Evolutionary conservation across 1,139 yeast species (phyloP).

Genomic region (Wickerhamomyces sp.): DNA sequence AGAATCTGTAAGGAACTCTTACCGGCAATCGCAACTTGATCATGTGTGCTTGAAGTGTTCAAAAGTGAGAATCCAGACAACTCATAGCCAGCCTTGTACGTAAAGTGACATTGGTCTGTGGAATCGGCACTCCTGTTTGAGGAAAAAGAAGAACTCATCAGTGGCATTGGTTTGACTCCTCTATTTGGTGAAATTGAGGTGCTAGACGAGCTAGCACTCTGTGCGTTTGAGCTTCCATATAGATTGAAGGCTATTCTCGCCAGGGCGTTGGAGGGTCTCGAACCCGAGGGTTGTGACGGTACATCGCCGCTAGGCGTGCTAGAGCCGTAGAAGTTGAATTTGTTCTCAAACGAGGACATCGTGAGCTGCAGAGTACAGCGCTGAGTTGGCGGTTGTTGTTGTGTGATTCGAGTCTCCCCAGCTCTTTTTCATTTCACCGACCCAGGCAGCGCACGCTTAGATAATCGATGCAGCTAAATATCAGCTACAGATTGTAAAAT

Average conservation of each 20-base stretch:
- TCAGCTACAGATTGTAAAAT: too few species aligned
- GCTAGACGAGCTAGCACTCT: neutral
- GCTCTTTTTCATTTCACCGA: too few species aligned
- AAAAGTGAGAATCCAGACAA: constrained; percentile 17
- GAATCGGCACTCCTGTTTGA: constrained; percentile 4
- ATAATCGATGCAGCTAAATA: too few species aligned
- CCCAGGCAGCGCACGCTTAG: too few species aligned
- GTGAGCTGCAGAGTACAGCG: too few species aligned
- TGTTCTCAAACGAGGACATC: constrained; percentile 6
- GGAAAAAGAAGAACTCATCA: neutral
- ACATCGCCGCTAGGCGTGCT: neutral
- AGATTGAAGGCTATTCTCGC: constrained; percentile 25
- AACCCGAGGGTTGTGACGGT: constrained; percentile 5
- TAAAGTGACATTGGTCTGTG: constrained; percentile 4
- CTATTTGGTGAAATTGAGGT: constrained; percentile 2
- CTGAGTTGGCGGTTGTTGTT: too few species aligned
- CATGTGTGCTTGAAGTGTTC: constrained; percentile 31
- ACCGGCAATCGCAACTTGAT: constrained; percentile 54
- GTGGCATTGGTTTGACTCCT: neutral
- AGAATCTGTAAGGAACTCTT: constrained; percentile 50
- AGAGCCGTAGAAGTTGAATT: constrained; percentile 2
- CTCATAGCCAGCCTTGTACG: constrained; percentile 18
- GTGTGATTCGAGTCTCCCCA: too few species aligned
- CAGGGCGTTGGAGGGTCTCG: constrained; percentile 14
- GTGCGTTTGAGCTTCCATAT: constrained; percentile 16